Evolutionary conservation across 257 asterid species (phyloP).

Genomic region (Rhazya stricta): DNA sequence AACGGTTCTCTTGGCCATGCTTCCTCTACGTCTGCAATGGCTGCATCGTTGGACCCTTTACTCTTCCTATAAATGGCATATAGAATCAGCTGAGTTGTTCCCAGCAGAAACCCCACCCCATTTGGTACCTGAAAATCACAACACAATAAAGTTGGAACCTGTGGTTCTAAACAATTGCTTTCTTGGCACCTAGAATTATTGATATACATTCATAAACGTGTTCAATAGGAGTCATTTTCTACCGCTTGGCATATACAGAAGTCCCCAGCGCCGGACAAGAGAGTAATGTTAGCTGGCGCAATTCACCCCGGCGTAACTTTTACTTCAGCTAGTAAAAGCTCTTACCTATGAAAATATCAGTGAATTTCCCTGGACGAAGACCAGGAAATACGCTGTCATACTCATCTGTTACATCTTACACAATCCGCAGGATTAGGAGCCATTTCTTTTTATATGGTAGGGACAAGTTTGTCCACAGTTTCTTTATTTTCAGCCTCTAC

Average conservation of each 20-base stretch:
- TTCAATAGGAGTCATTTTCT: background rate
- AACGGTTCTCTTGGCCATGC: slow-evolving; percentile 29
- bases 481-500: background rate
- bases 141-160: background rate
- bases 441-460: background rate
- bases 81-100: slow-evolving; percentile 45
- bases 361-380: background rate
- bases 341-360: background rate
- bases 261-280: no score
- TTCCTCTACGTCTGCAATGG: slow-evolving; percentile 25
- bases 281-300: no score
- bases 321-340: no score
- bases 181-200: background rate
- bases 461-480: no score
- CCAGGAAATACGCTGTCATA: background rate
- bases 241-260: no score
- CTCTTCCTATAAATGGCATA: slow-evolving; percentile 46
- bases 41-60: slow-evolving; percentile 11
- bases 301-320: no score
- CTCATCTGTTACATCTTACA: no score
- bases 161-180: background rate
- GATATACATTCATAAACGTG: background rate
- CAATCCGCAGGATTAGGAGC: background rate
- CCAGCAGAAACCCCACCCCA: slow-evolving; percentile 50
- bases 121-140: slow-evolving; percentile 48